Percentiles rank a stretch among this genome's conserved stretches.
Evolutionary conservation across 73 alveolate genomes (phyloP).

Genomic region (Paramecium tetraurelia): DNA sequence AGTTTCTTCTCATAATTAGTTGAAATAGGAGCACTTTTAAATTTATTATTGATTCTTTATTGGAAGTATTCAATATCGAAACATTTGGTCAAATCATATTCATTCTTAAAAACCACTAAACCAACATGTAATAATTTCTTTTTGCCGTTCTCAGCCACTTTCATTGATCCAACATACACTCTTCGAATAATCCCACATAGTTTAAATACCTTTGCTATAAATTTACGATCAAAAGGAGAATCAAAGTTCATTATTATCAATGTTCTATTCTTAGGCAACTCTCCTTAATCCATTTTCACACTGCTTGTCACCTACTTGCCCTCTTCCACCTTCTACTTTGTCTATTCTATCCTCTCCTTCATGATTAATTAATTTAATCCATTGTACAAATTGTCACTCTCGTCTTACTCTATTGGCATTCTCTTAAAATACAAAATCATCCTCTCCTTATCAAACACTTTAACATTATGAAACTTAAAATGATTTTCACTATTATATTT

Average conservation of each 20-base stretch:
- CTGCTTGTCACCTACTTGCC: neutral
- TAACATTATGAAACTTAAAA: constrained; percentile 24
- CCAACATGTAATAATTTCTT: constrained; percentile 4
- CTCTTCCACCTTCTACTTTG: neutral
- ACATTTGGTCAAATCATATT: constrained; percentile 39
- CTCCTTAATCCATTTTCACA: constrained; percentile 37
- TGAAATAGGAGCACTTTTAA: neutral
- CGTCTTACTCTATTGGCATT: neutral
- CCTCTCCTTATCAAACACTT: constrained; percentile 15
- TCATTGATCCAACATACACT: constrained; percentile 21
- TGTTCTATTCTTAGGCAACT: constrained; percentile 18
- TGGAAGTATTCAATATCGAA: constrained; percentile 23
- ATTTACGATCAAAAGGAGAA: neutral
- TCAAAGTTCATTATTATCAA: constrained; percentile 43
- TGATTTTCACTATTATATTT: constrained; percentile 43
- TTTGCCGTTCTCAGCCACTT: neutral
- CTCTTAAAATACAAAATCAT: constrained; percentile 34
- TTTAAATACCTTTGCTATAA: neutral
- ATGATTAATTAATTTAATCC: constrained; percentile 17
- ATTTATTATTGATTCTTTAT: neutral
- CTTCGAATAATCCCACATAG: constrained; percentile 26
- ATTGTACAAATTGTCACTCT: neutral
- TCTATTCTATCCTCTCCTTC: neutral
- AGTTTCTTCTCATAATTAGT: neutral
- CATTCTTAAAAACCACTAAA: constrained; percentile 19